Base-by-base conservation (phyloP, 352 stramenopile genomes). In the Pythium folliculosum region DNA sequence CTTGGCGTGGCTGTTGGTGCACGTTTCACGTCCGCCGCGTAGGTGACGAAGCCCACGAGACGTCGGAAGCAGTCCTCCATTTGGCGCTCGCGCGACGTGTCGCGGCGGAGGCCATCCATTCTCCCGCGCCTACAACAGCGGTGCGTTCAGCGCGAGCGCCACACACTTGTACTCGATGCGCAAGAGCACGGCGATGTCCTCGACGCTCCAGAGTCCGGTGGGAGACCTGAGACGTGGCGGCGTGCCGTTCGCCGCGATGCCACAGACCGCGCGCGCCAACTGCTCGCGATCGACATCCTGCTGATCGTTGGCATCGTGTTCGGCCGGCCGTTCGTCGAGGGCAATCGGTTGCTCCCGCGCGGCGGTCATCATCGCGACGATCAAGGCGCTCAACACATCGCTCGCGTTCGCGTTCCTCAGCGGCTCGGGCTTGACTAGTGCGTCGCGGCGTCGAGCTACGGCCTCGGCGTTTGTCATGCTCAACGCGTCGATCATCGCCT, bases 321-420 rank as follows among this genome's bases (percentile, higher is more conserved):
- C 38, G 21, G 60, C 9, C 47, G 48, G 2, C 71, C 71, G 27
- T 77, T 74, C 40, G 38, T 35, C 17, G 27, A 69, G 17, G 22
- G 19, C 19, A 40, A 61, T 21, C 37, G 45, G 3, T n/a, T 65
- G 23, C 44, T 40, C 12, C 13, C 25, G 48, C 17, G 22, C 8
- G 27, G 60, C 51, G 0, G 17, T 51, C 19, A 21, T 12, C 17
- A 40, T 70, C 21, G 38, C 22, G 9, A 5, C 56, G 23, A 13
- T 73, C 49, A 60, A 61, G 52, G 47, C 64, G 2, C 5, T 73
- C 2, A 69, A 73, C 30, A 64, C 51, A 1, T 57, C 61, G 5
- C 51, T 73, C 3, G 67, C 61, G n/a, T 73, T 73, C 49, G 60
- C 59, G 12, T 73, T 73, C 35, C 37, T 73, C 27, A 59, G 38